Percentiles rank a stretch among this genome's conserved stretches.
Evolutionary conservation across 768 basidiomycete species (phyloP).

Genomic region (Multifurca ochricompacta): DNA sequence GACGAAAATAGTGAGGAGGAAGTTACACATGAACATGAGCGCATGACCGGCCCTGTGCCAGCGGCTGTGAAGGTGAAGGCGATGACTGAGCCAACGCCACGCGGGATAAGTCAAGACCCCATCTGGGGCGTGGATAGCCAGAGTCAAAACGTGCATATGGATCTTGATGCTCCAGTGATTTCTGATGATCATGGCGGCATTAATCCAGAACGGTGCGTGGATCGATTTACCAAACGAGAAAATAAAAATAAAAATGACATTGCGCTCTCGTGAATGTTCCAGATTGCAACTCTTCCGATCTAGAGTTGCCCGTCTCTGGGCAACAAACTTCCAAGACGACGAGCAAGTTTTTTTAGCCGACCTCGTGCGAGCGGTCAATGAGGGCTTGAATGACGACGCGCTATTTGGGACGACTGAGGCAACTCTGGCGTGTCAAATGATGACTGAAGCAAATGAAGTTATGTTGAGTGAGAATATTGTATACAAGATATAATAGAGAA

Average conservation of each 20-base stretch:
- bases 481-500: conserved; percentile 72
- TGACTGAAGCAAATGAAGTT: conserved; percentile 75
- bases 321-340: conserved; percentile 58
- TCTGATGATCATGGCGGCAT: conserved; percentile 38
- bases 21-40: conserved; percentile 34
- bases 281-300: conserved; percentile 78
- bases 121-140: conserved; percentile 60
- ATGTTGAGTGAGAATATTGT: conserved; percentile 85
- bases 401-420: conserved; percentile 83
- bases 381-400: conserved; percentile 55
- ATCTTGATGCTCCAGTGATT: conserved; percentile 34
- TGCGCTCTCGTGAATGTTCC: too few relatives aligned
- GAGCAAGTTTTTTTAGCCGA: conserved; percentile 68
- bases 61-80: conserved; percentile 18
- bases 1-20: conserved; percentile 44
- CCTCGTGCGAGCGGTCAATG: conserved; percentile 68
- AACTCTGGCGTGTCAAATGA: conserved; percentile 56
- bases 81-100: conserved; percentile 20
- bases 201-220: conserved; percentile 50
- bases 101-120: conserved; percentile 40
- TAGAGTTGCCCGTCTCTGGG: conserved; percentile 65
- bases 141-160: conserved; percentile 47
- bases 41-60: conserved; percentile 43
- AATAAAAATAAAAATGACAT: not conserved
- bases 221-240: conserved; percentile 1